Evolutionary conservation across 352 stramenopile genomes (phyloP), one percentile per base, ranked within the genome.

Genomic region (Globisporangium nagaii): DNA sequence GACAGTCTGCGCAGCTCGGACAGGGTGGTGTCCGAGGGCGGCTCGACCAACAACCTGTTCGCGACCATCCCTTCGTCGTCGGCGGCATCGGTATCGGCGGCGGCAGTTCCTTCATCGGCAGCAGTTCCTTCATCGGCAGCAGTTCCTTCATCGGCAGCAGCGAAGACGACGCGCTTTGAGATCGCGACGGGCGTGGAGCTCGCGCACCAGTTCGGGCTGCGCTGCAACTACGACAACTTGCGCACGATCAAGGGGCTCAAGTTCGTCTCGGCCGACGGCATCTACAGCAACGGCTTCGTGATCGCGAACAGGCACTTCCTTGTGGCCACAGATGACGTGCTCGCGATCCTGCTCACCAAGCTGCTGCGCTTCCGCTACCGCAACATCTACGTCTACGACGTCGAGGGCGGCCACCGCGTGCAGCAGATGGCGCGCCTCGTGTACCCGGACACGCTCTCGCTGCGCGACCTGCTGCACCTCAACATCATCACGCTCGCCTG

Each of bases 261-360:
- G 35, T 50, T 50, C 22, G 30, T 52, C 5, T 59, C 30, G 48
- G 32, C 48, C 8, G 48, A 34, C 27, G 28, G 20, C 32, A 22
- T 58, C 19, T 50, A 43, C 51, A 50, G 40, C 41, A 59, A 59
- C 36, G 53, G 53, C 31, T 59, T 53, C 35, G 30, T 45, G 20
- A 24, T 59, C 22, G 22, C 19, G 10, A 53, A 44, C 27, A 19
- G 11, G 5, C 11, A 27, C n/a, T 37, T 60, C 35, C 22, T 60
- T 12, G 35, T 60, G 25, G n/a, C 42, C n/a, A 60, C 22, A 9
- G 43, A 46, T 3, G 53, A 60, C 19, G 15, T 53, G 32, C 53
- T 46, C 12, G 53, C 44, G 32, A 53, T 60, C 35, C 5, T 44
- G 25, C 27, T 60, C 27, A 46, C 15, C 22, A 59, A 59, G 42